phyloP scores from a whole-genome alignment of 1,139 yeast genomes.

The Yamadazyma oceani region DNA sequence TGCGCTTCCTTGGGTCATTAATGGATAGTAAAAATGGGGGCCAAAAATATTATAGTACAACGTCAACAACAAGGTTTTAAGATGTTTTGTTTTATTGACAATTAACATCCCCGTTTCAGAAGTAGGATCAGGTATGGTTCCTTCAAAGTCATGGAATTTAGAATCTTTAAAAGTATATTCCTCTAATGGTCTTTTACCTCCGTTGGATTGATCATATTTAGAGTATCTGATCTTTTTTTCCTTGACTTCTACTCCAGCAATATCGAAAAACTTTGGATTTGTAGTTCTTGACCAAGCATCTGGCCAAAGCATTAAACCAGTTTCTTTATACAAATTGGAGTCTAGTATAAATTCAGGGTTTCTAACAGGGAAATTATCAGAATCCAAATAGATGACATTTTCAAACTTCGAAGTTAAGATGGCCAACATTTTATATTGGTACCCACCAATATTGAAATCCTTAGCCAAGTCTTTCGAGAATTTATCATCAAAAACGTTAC shows the following conservation, averaged over 20 bases:
- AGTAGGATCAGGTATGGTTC: conserved; percentile 61
- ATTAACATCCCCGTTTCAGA: conserved; percentile 65
- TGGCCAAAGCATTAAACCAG: conserved; percentile 51
- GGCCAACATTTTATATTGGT: conserved; percentile 64
- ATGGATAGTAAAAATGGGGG: conserved; percentile 57
- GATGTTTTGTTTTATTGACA: conserved; percentile 53
- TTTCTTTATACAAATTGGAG: conserved; percentile 37
- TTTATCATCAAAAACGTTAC: conserved; percentile 46
- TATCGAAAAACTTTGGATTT: conserved; percentile 46
- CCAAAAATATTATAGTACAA: conserved; percentile 63
- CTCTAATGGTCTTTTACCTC: conserved; percentile 25
- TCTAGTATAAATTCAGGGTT: conserved; percentile 53
- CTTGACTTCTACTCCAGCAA: conserved; percentile 39
- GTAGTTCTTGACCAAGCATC: conserved; percentile 54
- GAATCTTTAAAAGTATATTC: conserved; percentile 36
- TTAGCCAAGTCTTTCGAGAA: conserved; percentile 24
- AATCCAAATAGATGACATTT: conserved; percentile 60
- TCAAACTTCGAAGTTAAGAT: conserved; percentile 58
- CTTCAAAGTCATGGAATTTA: conserved; percentile 54
- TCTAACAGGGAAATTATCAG: conserved; percentile 62
- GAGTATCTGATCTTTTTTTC: conserved; percentile 39
- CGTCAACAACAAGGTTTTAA: conserved; percentile 49
- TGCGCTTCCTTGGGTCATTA: conserved; percentile 65
- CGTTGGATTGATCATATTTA: conserved; percentile 29
- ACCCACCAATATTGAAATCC: conserved; percentile 49